phyloP scores from a whole-genome alignment of 2,329 filamentous ascomycete genomes.

The Cladosporium sp. region DNA sequence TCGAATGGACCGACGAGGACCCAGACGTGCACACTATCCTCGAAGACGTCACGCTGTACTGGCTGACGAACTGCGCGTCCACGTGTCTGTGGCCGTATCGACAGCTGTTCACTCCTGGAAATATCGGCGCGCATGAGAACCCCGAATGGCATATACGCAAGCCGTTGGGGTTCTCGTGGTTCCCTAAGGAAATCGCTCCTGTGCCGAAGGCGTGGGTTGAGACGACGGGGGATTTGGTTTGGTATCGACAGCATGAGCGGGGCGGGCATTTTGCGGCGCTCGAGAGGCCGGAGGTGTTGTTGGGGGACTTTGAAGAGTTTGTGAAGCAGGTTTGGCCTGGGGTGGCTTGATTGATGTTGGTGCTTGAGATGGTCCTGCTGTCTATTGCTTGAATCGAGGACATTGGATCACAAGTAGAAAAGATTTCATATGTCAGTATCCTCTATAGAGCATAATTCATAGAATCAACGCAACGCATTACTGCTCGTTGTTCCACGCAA shows the following conservation, averaged over 20 bases:
- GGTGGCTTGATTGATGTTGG: neutral
- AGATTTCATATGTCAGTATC: neutral
- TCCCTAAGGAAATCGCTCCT: conserved; percentile 44
- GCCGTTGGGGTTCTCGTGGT: conserved; percentile 47
- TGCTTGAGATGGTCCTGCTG: neutral
- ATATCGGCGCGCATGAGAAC: conserved; percentile 27
- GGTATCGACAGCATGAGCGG: conserved; percentile 39
- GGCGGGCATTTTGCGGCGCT: conserved; percentile 43
- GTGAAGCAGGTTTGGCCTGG: neutral
- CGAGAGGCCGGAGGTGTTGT: conserved; percentile 23
- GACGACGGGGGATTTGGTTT: conserved; percentile 38
- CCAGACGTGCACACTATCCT: conserved; percentile 48
- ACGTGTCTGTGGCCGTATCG: conserved; percentile 53
- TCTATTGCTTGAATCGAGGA: neutral
- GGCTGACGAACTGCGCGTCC: conserved; percentile 53
- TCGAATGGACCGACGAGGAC: conserved; percentile 52
- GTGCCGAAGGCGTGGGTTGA: conserved; percentile 41
- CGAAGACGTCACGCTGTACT: conserved; percentile 54
- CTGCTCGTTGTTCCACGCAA: conserved; percentile 72
- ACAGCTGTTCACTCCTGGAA: conserved; percentile 21
- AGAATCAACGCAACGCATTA: neutral
- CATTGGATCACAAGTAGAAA: neutral
- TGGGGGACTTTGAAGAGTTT: conserved; percentile 7
- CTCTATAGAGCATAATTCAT: neutral
- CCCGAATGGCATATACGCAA: conserved; percentile 37